Conservation (phyloP, 2,329 filamentous ascomycete species). For the Ophiocordyceps australis region DNA sequence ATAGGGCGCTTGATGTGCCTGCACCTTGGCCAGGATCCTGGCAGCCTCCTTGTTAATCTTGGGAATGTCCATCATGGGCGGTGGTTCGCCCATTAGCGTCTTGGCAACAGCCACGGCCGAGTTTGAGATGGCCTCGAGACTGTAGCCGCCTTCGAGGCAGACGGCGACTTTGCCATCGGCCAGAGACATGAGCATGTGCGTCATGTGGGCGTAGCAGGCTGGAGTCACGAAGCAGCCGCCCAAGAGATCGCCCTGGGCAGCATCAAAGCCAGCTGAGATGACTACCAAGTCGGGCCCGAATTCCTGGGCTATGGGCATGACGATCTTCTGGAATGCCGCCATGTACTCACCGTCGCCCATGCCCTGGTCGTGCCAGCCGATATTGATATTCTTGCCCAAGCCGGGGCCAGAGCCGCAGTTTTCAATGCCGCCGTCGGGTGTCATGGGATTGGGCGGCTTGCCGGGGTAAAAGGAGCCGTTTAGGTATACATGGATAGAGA, state of each 20-base stretch:
- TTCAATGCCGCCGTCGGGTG: conserved; percentile 41
- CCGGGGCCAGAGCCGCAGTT: conserved; percentile 37
- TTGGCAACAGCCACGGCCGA: conserved; percentile 82
- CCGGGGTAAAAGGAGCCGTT: conserved; percentile 76
- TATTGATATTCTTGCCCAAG: conserved; percentile 46
- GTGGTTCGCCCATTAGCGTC: conserved; percentile 90
- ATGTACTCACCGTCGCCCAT: conserved; percentile 98
- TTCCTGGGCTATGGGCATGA: conserved; percentile 90
- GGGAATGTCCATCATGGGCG: conserved; percentile 39
- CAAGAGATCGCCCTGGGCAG: conserved; percentile 80
- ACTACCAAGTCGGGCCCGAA: conserved; percentile 92
- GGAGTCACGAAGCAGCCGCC: conserved; percentile 88
- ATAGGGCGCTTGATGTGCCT: conserved; percentile 46
- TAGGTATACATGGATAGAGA: conserved; percentile 80
- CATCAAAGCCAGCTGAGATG: conserved; percentile 90
- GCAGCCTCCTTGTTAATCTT: conserved; percentile 39
- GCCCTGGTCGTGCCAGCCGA: conserved; percentile 48
- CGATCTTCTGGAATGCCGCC: conserved; percentile 84
- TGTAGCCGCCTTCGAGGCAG: conserved; percentile 91
- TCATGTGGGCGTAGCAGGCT: conserved; percentile 92
- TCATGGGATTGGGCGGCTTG: conserved; percentile 34
- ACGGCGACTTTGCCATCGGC: conserved; percentile 80
- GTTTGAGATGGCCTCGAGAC: conserved; percentile 77
- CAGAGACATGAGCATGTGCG: conserved; percentile 94
- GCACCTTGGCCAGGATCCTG: conserved; percentile 36